phyloP scores from a whole-genome alignment of 139 green algal species.

The Micractinium sp. region DNA sequence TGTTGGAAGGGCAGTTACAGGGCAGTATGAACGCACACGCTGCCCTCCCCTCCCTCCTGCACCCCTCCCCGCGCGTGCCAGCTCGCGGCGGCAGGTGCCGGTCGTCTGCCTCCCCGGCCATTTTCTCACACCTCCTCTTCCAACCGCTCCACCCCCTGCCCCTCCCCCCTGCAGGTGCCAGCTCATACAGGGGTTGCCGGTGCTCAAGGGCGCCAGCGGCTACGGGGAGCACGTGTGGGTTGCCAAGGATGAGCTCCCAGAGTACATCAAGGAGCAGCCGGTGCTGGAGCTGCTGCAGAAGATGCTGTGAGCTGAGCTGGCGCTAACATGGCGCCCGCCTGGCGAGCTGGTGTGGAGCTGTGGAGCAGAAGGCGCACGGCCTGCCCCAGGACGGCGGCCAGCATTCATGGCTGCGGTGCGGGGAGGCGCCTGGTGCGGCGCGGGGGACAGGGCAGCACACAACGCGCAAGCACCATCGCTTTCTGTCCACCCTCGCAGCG shows the following conservation, averaged over 20 bases:
- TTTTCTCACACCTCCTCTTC: not conserved
- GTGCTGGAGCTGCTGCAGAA: slow-evolving; percentile 41
- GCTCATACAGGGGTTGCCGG: slow-evolving; percentile 41
- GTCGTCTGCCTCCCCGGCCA: not conserved
- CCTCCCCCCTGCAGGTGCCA: slow-evolving; percentile 29
- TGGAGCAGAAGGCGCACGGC: too few species aligned
- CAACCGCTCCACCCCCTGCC: not conserved
- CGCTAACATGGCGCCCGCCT: too few species aligned
- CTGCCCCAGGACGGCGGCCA: too few species aligned
- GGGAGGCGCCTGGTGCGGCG: too few species aligned
- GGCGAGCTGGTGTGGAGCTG: too few species aligned
- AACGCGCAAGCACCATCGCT: too few species aligned
- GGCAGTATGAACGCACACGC: too few species aligned
- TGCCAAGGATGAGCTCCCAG: slow-evolving; percentile 51
- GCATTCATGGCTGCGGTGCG: too few species aligned
- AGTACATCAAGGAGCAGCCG: slow-evolving; percentile 44
- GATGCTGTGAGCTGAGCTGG: slow-evolving; percentile 33
- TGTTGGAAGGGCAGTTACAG: too few species aligned
- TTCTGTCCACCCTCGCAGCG: too few species aligned
- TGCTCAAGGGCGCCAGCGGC: slow-evolving; percentile 19
- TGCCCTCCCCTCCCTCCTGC: not conserved
- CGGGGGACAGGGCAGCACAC: too few species aligned
- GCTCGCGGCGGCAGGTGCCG: not conserved
- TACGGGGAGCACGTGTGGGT: slow-evolving; percentile 52
- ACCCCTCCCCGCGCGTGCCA: not conserved